These are phyloP conservation scores for Colletotrichum brevisporum DNA, from an alignment of 2,329 filamentous ascomycete species.

Conservation along the genomic window DNA sequence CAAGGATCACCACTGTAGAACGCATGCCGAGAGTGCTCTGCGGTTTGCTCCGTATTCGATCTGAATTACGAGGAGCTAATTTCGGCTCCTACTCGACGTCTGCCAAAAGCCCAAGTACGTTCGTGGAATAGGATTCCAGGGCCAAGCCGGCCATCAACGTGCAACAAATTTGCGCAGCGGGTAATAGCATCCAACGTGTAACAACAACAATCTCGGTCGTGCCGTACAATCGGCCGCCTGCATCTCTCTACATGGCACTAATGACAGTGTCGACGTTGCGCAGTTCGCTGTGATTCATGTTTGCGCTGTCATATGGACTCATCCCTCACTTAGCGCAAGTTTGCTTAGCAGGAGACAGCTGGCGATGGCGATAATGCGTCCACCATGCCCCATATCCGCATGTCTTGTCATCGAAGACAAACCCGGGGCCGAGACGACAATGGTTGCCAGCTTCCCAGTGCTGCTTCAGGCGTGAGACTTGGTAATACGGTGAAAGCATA, in stretches of 20 bases:
- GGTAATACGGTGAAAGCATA: background rate
- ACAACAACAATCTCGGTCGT: conserved; percentile 1
- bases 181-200: conserved; percentile 5
- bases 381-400: background rate
- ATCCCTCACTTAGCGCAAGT: background rate
- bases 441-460: too few relatives aligned
- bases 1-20: too few relatives aligned
- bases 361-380: background rate
- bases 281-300: background rate
- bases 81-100: background rate
- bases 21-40: too few relatives aligned
- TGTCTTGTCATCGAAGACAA: background rate
- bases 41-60: too few relatives aligned
- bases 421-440: too few relatives aligned
- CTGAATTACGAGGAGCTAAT: too few relatives aligned
- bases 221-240: conserved; percentile 12
- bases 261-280: background rate
- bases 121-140: background rate
- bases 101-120: background rate
- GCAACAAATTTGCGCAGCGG: conserved; percentile 1
- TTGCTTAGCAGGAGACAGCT: background rate
- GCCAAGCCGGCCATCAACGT: background rate
- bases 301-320: background rate
- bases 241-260: background rate
- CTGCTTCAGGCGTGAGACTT: too few relatives aligned